Base-by-base conservation (phyloP, 2,329 filamentous ascomycete genomes). In the Samsoniella hepiali region DNA sequence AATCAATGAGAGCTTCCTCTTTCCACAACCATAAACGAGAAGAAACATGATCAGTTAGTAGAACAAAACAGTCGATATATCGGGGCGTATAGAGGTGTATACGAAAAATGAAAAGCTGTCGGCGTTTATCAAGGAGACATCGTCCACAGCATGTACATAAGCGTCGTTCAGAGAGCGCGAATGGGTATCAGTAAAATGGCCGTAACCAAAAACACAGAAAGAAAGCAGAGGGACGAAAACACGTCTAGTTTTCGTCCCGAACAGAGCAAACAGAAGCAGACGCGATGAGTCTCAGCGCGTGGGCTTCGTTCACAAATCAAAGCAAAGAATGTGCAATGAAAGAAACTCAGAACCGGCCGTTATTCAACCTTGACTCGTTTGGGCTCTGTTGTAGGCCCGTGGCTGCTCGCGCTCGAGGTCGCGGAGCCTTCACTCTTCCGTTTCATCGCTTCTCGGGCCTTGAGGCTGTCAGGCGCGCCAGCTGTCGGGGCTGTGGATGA, bases 331-430 rank as follows among this genome's bases (percentile, higher is more conserved):
- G 32, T 58, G 42, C n/a, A 38, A 49, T 40, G n/a, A 42, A 40
- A 44, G 22, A 22, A 29, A 44, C 38, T 54, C 6, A 15, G 11
- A 44, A 44, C 44, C 58, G 17, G 49, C 38, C 42, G 34, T 60
- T 61, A 65, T 59, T 65, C 60, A 42, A 63, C 63, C 31, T 63
- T 65, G 54, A 59, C 55, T 58, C 63, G 63, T 58, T 64, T 64
- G 29, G 54, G 53, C 45, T 64, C 63, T n/a, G 58, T 31, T 10
- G 34, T 15, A 2, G 42, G 42, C 11, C 51, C 57, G 2, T 54
- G 29, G 13, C 56, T 54, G 50, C 58, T 60, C 15, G 50, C 42
- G 22, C 51, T 61, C 22, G 58, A 44, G 1, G 51, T 45, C 10
- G 42, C 44, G 22, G 50, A 55, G n/a, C 51, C 53, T 36, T 62